Percentiles rank a stretch among this genome's conserved stretches.
Evolutionary conservation across 2,329 filamentous ascomycete species (phyloP).

Genomic region (Elsinoe arachidis): DNA sequence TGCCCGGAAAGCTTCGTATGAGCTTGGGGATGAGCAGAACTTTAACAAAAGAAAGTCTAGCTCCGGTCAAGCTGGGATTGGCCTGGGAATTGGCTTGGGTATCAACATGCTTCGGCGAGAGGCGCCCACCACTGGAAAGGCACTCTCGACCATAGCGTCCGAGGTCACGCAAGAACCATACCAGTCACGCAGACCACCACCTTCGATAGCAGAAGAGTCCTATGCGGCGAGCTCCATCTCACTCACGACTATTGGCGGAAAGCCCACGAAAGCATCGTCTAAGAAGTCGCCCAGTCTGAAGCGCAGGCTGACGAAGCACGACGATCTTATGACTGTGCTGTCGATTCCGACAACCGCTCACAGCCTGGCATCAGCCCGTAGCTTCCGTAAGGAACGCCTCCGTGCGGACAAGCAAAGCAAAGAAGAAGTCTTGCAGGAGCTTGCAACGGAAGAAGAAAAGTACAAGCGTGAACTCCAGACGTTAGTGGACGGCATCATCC

Average conservation of each 20-base stretch:
- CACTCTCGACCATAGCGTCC: conserved; percentile 51
- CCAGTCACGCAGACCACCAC: conserved; percentile 16
- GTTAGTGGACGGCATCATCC: conserved; percentile 87
- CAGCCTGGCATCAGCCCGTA: conserved; percentile 68
- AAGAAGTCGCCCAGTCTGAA: conserved; percentile 46
- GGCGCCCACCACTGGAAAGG: conserved; percentile 47
- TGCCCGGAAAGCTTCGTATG: conserved; percentile 11
- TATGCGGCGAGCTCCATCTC: conserved; percentile 17
- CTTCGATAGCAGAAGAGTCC: neutral
- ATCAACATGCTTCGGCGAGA: conserved; percentile 14
- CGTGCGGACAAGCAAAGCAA: conserved; percentile 59
- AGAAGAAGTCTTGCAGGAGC: conserved; percentile 67
- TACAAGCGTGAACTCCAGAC: conserved; percentile 89
- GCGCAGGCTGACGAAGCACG: conserved; percentile 78
- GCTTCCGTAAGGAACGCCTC: conserved; percentile 64
- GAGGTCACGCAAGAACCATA: conserved; percentile 42
- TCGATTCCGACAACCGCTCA: conserved; percentile 61
- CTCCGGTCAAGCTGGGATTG: neutral
- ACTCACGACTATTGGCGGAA: conserved; percentile 18
- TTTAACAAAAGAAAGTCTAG: conserved; percentile 28
- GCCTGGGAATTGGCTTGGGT: neutral
- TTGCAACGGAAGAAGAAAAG: conserved; percentile 73
- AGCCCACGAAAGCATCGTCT: conserved; percentile 19
- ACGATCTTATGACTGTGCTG: conserved; percentile 86
- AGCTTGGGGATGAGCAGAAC: conserved; percentile 14